Percentiles rank a stretch among this genome's conserved stretches.
Conservation (phyloP, 2,329 filamentous ascomycete genomes). For the Cladosporium austrohemisphaericum region DNA sequence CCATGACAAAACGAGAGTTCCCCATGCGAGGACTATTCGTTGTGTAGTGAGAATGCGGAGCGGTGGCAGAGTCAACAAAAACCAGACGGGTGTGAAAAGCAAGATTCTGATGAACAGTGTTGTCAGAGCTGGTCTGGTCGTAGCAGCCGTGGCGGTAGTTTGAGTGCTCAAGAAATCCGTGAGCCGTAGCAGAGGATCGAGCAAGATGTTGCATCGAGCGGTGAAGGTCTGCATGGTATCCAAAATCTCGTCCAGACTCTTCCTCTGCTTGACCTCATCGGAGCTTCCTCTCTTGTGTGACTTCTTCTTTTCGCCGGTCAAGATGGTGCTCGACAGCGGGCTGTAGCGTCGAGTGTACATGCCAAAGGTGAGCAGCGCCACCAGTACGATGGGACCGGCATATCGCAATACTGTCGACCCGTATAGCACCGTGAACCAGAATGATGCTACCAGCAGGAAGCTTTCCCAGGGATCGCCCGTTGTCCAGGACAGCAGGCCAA, state of each 20-base stretch:
- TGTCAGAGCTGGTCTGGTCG: conserved; percentile 83
- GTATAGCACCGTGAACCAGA: conserved; percentile 84
- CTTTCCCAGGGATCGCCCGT: conserved; percentile 94
- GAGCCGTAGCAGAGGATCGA: conserved; percentile 82
- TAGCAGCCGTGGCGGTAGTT: conserved; percentile 83
- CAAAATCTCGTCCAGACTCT: conserved; percentile 95
- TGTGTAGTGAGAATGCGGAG: conserved; percentile 81
- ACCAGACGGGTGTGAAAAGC: conserved; percentile 84
- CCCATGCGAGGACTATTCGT: conserved; percentile 77
- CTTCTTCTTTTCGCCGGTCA: conserved; percentile 59
- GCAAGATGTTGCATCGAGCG: conserved; percentile 81
- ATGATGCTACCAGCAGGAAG: conserved; percentile 78
- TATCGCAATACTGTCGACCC: conserved; percentile 77
- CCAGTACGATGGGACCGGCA: conserved; percentile 78
- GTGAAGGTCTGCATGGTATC: conserved; percentile 90
- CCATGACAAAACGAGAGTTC: conserved; percentile 85
- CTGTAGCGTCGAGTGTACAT: conserved; percentile 93
- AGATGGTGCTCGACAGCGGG: conserved; percentile 80
- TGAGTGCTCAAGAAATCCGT: conserved; percentile 87
- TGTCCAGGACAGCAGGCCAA: conserved; percentile 88
- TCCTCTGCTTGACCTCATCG: conserved; percentile 60
- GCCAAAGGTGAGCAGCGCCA: conserved; percentile 73
- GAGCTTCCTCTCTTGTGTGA: conserved; percentile 34
- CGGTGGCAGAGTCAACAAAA: conserved; percentile 75
- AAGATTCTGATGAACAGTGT: conserved; percentile 85